Evolutionary conservation across 2,329 filamentous ascomycete genomes (phyloP), one percentile per base, ranked within the genome.

Genomic region (Cadophora malorum): DNA sequence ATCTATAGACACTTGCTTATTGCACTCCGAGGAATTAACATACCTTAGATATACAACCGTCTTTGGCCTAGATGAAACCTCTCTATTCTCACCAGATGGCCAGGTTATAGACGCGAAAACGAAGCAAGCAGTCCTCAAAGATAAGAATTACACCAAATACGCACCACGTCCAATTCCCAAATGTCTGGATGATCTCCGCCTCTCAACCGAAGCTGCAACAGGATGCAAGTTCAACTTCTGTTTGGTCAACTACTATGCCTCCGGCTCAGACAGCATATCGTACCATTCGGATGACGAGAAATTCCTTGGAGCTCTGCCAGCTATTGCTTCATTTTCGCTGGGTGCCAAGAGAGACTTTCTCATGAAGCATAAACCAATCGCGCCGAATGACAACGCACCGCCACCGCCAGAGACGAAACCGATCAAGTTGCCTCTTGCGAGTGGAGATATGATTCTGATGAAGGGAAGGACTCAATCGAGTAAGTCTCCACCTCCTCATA

Each of bases 241-340:
- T 68, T 83, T 95, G 0, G 90, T 95, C 4, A 95, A 95, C 75
- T 95, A 95, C 80, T 95, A 95, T 76, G 89, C 90, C n/a, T 86
- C 86, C 3, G 91, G 92, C 0, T 81, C 87, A 6, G 91, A 95
- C 77, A 92, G 90, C 72, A 95, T 95, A 60, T 86, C 89, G 12
- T 95, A 91, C 75, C 91, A 95, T 78, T 91, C 89, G 60, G 92
- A 95, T 72, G 91, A 95, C 74, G 92, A 95, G 81, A 83, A 86
- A 6, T 96, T 95, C 72, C 83, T 95, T 0, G 92, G 91, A 0
- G 71, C 80, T 0, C 80, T 90, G 21, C 91, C 92, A 0, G 86
- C 88, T 9, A 94, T 95, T 64, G 91, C 91, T 0, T 93, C 90
- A 0, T 88, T 94, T 74, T 90, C 89, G 0, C 82, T 95, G 0